phyloP scores from a whole-genome alignment of 306 rosid genomes.

The Quercus suber region DNA sequence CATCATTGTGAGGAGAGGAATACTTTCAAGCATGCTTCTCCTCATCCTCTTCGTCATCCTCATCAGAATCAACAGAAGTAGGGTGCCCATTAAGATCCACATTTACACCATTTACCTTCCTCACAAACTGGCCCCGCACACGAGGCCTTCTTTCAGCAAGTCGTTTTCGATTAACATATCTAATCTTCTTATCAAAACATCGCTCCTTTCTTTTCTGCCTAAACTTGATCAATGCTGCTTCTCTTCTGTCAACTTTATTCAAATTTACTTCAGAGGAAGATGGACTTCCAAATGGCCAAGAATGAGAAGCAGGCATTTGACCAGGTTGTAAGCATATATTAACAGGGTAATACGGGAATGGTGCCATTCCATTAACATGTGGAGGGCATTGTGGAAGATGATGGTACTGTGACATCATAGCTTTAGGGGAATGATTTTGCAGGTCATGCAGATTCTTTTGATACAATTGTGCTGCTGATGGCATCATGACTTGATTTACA shows the following conservation, averaged over 20 bases:
- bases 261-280: constrained; percentile 52
- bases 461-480: constrained; percentile 61
- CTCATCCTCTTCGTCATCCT: constrained; percentile 72
- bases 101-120: constrained; percentile 66
- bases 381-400: constrained; percentile 76
- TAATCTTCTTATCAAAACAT: constrained; percentile 90
- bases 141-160: constrained; percentile 96
- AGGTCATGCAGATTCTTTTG: constrained; percentile 70
- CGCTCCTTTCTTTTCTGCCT: constrained; percentile 96
- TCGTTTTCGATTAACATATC: constrained; percentile 77
- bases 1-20: constrained; percentile 34
- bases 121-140: constrained; percentile 89
- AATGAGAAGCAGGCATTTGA: constrained; percentile 58
- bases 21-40: constrained; percentile 36
- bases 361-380: constrained; percentile 62
- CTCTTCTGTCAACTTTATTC: constrained; percentile 86
- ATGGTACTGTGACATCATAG: constrained; percentile 63
- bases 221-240: constrained; percentile 92
- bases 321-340: constrained; percentile 67
- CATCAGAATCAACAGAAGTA: constrained; percentile 58
- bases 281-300: constrained; percentile 75
- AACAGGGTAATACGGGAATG: constrained; percentile 72
- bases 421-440: constrained; percentile 51
- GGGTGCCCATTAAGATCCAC: constrained; percentile 93
- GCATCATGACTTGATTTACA: constrained; percentile 69